Evolutionary conservation across 345 rosid genomes (phyloP).

Genomic region (Fremontodendron californicum): DNA sequence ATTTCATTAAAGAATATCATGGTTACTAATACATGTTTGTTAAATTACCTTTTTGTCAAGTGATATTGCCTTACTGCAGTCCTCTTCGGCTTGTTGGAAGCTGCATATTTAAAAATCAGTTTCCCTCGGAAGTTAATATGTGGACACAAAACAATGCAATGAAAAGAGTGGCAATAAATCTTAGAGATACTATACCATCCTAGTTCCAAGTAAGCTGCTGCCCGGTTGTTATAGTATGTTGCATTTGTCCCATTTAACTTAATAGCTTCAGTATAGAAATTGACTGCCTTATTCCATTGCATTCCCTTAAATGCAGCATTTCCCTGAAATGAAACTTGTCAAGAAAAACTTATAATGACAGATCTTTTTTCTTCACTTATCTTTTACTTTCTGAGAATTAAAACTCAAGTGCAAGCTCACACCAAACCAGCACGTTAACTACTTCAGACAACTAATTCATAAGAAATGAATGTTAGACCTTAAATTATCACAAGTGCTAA

Average conservation of each 20-base stretch:
- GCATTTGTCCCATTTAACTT: constrained; percentile 66
- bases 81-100: constrained; percentile 88
- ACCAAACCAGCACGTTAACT: not conserved
- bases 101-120: constrained; percentile 36
- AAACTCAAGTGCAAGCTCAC: not conserved
- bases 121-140: not conserved
- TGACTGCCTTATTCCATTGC: constrained; percentile 86
- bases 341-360: not conserved
- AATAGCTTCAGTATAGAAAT: constrained; percentile 79
- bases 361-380: not conserved
- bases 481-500: not conserved
- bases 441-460: not conserved
- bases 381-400: not conserved
- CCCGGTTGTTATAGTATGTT: constrained; percentile 74
- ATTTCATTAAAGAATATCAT: not conserved
- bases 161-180: constrained; percentile 1
- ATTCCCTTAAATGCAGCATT: constrained; percentile 80
- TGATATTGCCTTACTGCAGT: constrained; percentile 67
- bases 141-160: not conserved
- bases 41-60: constrained; percentile 74
- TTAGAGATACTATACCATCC: constrained; percentile 43
- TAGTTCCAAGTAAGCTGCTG: constrained; percentile 85
- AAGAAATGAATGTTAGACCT: not conserved
- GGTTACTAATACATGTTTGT: not conserved
- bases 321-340: constrained; percentile 51